Base-by-base conservation (phyloP, 345 rosid genomes). In the Brassica napus region DNA sequence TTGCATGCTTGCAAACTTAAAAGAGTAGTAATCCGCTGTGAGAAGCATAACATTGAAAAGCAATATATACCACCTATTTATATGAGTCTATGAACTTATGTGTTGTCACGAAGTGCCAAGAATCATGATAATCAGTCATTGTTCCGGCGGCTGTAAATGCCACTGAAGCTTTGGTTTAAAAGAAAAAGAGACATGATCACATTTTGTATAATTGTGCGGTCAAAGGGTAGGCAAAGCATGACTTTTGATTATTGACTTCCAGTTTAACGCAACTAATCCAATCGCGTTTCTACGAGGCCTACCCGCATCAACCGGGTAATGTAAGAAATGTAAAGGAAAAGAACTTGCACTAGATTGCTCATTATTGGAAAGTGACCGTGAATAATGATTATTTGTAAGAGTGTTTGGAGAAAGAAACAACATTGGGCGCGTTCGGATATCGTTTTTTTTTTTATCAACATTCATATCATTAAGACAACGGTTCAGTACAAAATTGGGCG, bases 161-260 rank as follows among this genome's bases (percentile, higher is more conserved):
- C 23, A 68, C 14, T 35, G 74, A 60, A 28, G 18, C 34, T 68
- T 73, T 60, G 65, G 74, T 67, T 49, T 8, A 2, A 60, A 73
- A 49, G 68, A 66, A 44, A 73, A 78, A 79, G 65, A 73, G 77
- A 72, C 62, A 73, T 74, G 75, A 79, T 79, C 65, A 68, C 60
- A 64, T 28, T 30, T 55, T 74, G 72, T 63, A 30, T 80, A 64
- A 63, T 74, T 54, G 37, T 63, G 75, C 62, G 52, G 83, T 80
- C 83, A 80, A 79, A 74, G 79, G 63, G 68, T 80, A 70, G 79
- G 79, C 75, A 80, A 74, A 80, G 79, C 79, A 35, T 69, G 76
- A 42, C 79, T 74, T 80, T 75, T 74, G 37, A 74, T 69, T 69
- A 54, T 37, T 62, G 75, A 80, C 70, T 74, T 80, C 83, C 65